These are phyloP conservation scores for Zopfia rhizophila DNA, from an alignment of 2,329 filamentous ascomycete genomes.

Conservation along the genomic window DNA sequence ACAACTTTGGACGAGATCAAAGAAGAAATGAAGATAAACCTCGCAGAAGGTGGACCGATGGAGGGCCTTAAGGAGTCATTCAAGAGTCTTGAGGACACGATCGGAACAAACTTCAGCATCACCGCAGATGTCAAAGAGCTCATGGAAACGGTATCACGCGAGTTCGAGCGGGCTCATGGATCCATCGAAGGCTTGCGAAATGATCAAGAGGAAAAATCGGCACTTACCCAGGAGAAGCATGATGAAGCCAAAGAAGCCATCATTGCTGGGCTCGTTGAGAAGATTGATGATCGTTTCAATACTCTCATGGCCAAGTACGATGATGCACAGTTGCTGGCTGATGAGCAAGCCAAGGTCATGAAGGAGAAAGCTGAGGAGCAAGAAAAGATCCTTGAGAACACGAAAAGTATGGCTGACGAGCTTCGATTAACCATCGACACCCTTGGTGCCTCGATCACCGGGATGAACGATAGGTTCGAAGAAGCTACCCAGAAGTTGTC, in stretches of 20 bases:
- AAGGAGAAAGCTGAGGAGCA: slow-evolving; percentile 79
- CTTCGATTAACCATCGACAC: slow-evolving; percentile 87
- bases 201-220: slow-evolving; percentile 74
- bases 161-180: slow-evolving; percentile 87
- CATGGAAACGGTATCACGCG: slow-evolving; percentile 78
- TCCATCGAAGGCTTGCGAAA: slow-evolving; percentile 82
- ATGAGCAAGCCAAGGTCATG: slow-evolving; percentile 76
- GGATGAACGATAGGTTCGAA: slow-evolving; percentile 70
- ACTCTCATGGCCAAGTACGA: slow-evolving; percentile 90
- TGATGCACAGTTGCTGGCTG: slow-evolving; percentile 78
- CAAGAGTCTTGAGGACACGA: slow-evolving; percentile 76
- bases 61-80: slow-evolving; percentile 66
- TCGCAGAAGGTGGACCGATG: slow-evolving; percentile 78
- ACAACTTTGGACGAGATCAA: slow-evolving; percentile 81
- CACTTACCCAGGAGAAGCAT: slow-evolving; percentile 67
- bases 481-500: slow-evolving; percentile 88
- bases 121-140: slow-evolving; percentile 67
- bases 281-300: slow-evolving; percentile 80
- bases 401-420: slow-evolving; percentile 85
- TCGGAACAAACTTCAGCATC: slow-evolving; percentile 60
- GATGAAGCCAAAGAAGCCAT: slow-evolving; percentile 67
- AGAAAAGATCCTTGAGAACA: slow-evolving; percentile 76
- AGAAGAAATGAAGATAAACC: slow-evolving; percentile 77
- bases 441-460: slow-evolving; percentile 71
- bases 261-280: slow-evolving; percentile 63